Evolutionary conservation across 73 alveolate species (phyloP).

Genomic region (Tetrahymena malaccensis): DNA sequence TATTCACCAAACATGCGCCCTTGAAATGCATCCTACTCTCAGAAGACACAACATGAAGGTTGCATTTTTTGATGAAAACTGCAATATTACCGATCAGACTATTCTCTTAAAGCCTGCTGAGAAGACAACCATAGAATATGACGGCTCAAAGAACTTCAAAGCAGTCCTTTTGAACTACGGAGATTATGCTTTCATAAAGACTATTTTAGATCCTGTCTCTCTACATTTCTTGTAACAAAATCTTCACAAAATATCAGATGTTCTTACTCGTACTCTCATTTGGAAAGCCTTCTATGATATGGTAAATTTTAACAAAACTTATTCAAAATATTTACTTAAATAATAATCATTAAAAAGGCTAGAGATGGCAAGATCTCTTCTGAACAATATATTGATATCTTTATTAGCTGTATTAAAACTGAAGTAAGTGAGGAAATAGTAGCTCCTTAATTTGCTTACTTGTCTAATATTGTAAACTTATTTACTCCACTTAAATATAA

Average conservation of each 20-base stretch:
- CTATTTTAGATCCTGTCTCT: conserved; percentile 11
- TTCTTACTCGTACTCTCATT: conserved; percentile 18
- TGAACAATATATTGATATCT: conserved; percentile 22
- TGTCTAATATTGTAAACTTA: background rate
- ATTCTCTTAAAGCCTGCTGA: background rate
- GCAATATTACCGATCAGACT: background rate
- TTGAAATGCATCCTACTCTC: background rate
- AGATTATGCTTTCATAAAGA: conserved; percentile 23
- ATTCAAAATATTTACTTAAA: background rate
- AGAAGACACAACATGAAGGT: conserved; percentile 22
- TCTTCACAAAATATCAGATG: background rate
- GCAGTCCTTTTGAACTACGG: conserved; percentile 19
- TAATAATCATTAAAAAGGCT: background rate
- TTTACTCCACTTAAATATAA: conserved; percentile 35
- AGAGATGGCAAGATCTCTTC: conserved; percentile 44
- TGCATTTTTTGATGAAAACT: conserved; percentile 1
- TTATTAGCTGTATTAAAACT: background rate
- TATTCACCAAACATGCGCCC: background rate
- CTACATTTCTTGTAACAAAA: background rate
- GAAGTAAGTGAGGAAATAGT: conserved; percentile 33
- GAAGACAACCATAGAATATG: background rate
- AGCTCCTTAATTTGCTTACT: conserved; percentile 4
- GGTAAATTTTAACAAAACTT: background rate
- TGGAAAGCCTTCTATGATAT: conserved; percentile 31
- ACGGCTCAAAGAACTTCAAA: background rate